Percentiles rank a stretch among this genome's conserved stretches.
These are phyloP conservation scores for Scenedesmus sp. DNA, from an alignment of 163 green algal genomes.

Conservation along the genomic window DNA sequence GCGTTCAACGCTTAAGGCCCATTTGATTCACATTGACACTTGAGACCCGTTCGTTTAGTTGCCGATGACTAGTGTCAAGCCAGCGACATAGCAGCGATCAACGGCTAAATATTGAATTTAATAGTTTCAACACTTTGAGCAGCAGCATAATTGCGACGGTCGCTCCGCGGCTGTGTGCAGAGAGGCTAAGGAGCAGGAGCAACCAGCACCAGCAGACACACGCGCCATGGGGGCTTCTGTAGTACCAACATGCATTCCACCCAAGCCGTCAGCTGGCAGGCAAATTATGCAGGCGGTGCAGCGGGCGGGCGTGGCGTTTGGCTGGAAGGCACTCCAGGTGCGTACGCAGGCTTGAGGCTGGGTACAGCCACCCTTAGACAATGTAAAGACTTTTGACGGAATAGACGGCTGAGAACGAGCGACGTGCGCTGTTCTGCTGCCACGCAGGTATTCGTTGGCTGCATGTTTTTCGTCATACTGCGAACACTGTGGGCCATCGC, in stretches of 20 bases:
- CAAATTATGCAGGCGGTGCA: not conserved
- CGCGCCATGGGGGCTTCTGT: conserved; percentile 7
- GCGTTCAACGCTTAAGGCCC: not conserved
- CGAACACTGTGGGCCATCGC: not conserved
- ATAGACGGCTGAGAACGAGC: too few relatives aligned
- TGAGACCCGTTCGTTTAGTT: not conserved
- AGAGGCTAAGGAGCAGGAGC: not conserved
- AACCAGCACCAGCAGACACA: not conserved
- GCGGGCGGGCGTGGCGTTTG: not conserved
- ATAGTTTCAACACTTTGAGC: not conserved
- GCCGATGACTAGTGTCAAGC: not conserved
- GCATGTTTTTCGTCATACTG: conserved; percentile 7
- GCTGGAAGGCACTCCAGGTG: conserved; percentile 6
- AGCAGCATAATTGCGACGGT: not conserved
- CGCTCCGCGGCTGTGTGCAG: not conserved
- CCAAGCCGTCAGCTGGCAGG: not conserved
- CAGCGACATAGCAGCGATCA: not conserved
- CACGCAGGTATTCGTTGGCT: conserved; percentile 34
- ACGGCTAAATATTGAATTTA: not conserved
- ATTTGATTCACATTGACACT: not conserved
- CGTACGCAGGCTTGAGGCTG: not conserved
- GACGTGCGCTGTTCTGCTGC: not conserved
- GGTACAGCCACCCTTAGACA: not conserved
- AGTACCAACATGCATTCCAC: not conserved
- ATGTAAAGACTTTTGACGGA: not conserved